Conservation (phyloP, 2,329 filamentous ascomycete species). For the Clarireedia monteithiana region DNA sequence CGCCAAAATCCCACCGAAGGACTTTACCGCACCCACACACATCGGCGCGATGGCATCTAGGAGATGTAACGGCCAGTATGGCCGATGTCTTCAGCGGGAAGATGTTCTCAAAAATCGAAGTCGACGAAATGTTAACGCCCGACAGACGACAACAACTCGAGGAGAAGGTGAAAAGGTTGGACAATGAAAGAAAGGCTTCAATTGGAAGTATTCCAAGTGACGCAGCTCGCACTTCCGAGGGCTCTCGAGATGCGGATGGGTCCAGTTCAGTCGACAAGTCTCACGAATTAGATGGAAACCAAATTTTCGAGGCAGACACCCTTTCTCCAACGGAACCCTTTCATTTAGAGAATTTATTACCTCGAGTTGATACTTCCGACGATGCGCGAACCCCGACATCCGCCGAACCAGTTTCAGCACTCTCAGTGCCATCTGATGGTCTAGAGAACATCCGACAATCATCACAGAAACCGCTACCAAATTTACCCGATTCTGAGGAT, state of each 20-base stretch:
- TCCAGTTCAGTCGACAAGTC: neutral
- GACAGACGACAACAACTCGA: conserved; percentile 38
- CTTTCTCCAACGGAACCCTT: conserved; percentile 39
- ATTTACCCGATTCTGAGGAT: neutral
- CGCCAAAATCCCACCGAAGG: neutral
- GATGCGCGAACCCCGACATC: neutral
- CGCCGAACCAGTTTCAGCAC: neutral
- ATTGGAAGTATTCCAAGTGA: conserved; percentile 14
- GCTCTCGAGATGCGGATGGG: neutral
- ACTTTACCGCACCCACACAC: conserved; percentile 14
- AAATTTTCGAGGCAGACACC: neutral
- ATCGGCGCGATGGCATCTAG: conserved; percentile 42
- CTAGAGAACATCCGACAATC: neutral
- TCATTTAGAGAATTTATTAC: conserved; percentile 40
- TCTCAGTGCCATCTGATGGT: neutral
- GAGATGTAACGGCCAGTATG: conserved; percentile 48
- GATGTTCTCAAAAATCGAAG: conserved; percentile 45
- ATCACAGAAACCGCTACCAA: neutral
- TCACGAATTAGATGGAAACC: neutral
- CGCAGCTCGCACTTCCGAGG: neutral
- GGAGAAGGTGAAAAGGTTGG: conserved; percentile 15
- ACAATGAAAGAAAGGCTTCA: conserved; percentile 16
- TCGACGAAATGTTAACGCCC: conserved; percentile 51
- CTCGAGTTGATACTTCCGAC: conserved; percentile 33
- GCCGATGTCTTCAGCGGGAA: conserved; percentile 48